Evolutionary conservation across 179 eudicot species (phyloP).

Genomic region (Vitellaria paradoxa): DNA sequence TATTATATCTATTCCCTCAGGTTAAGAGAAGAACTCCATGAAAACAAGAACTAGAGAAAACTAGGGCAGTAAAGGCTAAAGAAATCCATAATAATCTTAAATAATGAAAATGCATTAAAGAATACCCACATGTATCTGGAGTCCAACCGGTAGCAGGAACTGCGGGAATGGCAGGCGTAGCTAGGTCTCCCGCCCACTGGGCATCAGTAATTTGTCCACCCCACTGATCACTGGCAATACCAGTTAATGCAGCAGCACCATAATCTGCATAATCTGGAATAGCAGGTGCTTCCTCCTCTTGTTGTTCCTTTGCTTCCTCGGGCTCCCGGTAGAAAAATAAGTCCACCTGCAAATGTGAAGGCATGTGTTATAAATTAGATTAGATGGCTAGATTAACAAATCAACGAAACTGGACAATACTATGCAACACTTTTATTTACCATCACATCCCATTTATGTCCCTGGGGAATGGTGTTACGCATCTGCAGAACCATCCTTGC

Average conservation of each 20-base stretch:
- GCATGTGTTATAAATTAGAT: background rate
- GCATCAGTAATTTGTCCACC: conserved; percentile 27
- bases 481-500: conserved; percentile 83
- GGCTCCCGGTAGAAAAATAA: conserved; percentile 67
- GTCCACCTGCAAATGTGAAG: conserved; percentile 48
- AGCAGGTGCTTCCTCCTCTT: conserved; percentile 39
- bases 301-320: conserved; percentile 54
- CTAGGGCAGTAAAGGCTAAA: too few relatives aligned
- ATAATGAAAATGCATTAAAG: too few relatives aligned
- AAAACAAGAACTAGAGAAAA: background rate
- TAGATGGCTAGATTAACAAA: background rate
- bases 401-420: too few relatives aligned
- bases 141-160: conserved; percentile 35
- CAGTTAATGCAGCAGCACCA: conserved; percentile 23
- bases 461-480: conserved; percentile 70
- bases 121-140: conserved; percentile 15
- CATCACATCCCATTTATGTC: conserved; percentile 85
- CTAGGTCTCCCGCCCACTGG: conserved; percentile 35
- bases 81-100: too few relatives aligned
- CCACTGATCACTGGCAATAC: conserved; percentile 30
- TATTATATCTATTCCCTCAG: background rate
- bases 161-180: conserved; percentile 18
- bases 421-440: conserved; percentile 25
- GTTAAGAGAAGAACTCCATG: background rate
- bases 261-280: conserved; percentile 42